These are phyloP conservation scores for Trematosphaeria pertusa DNA, from an alignment of 2,329 filamentous ascomycete species.

Conservation along the genomic window DNA sequence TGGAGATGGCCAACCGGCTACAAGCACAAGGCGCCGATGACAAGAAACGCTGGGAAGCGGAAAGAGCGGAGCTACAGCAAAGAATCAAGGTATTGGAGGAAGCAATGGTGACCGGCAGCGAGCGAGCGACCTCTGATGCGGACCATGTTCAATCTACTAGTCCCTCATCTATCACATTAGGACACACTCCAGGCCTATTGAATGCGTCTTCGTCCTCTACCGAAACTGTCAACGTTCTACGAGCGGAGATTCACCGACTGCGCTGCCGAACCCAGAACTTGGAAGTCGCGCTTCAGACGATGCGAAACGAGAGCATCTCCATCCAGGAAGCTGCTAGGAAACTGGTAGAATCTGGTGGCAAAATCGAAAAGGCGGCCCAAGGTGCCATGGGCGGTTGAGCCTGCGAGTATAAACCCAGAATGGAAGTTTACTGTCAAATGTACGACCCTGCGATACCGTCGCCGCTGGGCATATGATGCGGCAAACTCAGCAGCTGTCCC, in stretches of 20 bases:
- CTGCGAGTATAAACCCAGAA: neutral
- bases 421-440: neutral
- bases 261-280: slow-evolving; percentile 36
- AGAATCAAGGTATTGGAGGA: slow-evolving; percentile 47
- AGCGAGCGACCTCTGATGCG: slow-evolving; percentile 5
- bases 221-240: slow-evolving; percentile 40
- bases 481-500: neutral
- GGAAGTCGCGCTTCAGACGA: slow-evolving; percentile 33
- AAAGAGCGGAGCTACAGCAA: slow-evolving; percentile 47
- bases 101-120: slow-evolving; percentile 34
- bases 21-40: slow-evolving; percentile 54
- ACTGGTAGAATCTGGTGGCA: slow-evolving; percentile 34
- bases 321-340: slow-evolving; percentile 36
- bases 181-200: slow-evolving; percentile 4
- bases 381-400: slow-evolving; percentile 5
- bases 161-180: slow-evolving; percentile 5
- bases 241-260: slow-evolving; percentile 38
- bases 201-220: slow-evolving; percentile 17
- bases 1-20: slow-evolving; percentile 57
- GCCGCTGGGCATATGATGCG: neutral
- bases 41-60: slow-evolving; percentile 50
- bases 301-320: slow-evolving; percentile 35
- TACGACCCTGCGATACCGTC: neutral
- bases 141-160: slow-evolving; percentile 1
- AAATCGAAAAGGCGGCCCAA: slow-evolving; percentile 28